phyloP scores from a whole-genome alignment of 2,329 filamentous ascomycete species.

The Penicillium sumatraense region DNA sequence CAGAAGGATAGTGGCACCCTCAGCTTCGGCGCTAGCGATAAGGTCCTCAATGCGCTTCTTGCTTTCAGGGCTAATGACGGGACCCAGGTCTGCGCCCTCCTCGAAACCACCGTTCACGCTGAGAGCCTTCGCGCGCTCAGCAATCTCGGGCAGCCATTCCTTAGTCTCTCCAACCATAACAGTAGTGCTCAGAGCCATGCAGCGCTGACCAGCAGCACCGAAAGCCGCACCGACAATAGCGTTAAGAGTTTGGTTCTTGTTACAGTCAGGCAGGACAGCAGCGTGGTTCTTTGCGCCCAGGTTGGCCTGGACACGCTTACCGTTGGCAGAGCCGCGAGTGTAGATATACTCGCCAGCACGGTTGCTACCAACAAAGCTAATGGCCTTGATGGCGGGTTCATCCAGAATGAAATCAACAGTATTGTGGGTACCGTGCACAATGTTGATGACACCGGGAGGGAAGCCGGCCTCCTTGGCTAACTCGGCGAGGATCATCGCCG shows the following conservation, averaged over 20 bases:
- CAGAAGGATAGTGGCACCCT: slow-evolving; percentile 67
- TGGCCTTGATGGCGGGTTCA: slow-evolving; percentile 70
- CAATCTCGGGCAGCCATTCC: slow-evolving; percentile 67
- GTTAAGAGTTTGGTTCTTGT: slow-evolving; percentile 71
- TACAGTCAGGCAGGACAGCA: slow-evolving; percentile 68
- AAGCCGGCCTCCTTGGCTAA: slow-evolving; percentile 67
- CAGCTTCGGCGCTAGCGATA: slow-evolving; percentile 64
- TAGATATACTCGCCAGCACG: slow-evolving; percentile 72
- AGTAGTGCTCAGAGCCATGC: slow-evolving; percentile 70
- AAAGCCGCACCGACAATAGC: slow-evolving; percentile 70
- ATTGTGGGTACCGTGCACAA: slow-evolving; percentile 67
- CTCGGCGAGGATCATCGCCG: slow-evolving; percentile 69
- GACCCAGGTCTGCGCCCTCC: slow-evolving; percentile 65
- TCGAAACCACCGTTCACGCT: slow-evolving; percentile 68
- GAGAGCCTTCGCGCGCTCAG: slow-evolving; percentile 63
- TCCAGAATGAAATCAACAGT: slow-evolving; percentile 73
- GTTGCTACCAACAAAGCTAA: slow-evolving; percentile 71
- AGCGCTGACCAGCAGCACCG: slow-evolving; percentile 70
- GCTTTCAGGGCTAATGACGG: slow-evolving; percentile 66
- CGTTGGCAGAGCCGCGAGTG: slow-evolving; percentile 68
- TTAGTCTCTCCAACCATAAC: slow-evolving; percentile 69
- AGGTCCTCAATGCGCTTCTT: slow-evolving; percentile 67
- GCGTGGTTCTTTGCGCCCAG: slow-evolving; percentile 73
- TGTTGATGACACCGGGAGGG: slow-evolving; percentile 68
- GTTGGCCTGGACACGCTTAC: slow-evolving; percentile 72